phyloP scores from a whole-genome alignment of 1,284 basidiomycete genomes.

The Filobasidium uniguttulatum region DNA sequence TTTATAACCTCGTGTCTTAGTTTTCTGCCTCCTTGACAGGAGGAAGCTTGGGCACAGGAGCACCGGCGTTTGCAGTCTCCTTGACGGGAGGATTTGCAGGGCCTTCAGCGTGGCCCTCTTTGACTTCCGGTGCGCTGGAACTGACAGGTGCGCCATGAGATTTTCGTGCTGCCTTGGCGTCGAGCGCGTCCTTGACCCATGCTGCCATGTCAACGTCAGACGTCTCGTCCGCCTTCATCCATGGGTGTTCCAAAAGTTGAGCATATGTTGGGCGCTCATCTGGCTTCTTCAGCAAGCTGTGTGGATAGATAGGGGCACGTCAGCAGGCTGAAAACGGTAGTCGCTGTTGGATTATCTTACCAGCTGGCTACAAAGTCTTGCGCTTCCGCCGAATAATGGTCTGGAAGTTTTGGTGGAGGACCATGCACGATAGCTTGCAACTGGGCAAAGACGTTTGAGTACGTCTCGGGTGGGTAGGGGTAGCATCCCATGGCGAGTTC shows the following conservation, averaged over 20 bases:
- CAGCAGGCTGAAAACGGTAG: background rate
- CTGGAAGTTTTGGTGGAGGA: slow-evolving; percentile 71
- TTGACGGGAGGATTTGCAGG: background rate
- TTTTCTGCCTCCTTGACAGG: no score
- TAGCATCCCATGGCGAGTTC: slow-evolving; percentile 86
- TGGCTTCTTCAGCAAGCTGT: slow-evolving; percentile 63
- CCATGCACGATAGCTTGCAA: slow-evolving; percentile 92
- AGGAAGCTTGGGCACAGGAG: background rate
- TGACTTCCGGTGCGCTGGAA: slow-evolving; percentile 9
- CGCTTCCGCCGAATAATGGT: slow-evolving; percentile 37
- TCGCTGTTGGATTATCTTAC: slow-evolving; percentile 25
- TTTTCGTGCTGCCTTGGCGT: slow-evolving; percentile 33
- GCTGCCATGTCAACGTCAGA: slow-evolving; percentile 63
- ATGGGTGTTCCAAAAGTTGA: slow-evolving; percentile 65
- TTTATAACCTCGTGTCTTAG: no score
- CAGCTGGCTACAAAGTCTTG: slow-evolving; percentile 42
- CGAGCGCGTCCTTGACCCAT: slow-evolving; percentile 60
- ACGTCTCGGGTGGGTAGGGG: slow-evolving; percentile 97
- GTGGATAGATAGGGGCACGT: slow-evolving; percentile 38
- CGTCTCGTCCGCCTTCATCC: slow-evolving; percentile 46
- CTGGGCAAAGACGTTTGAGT: slow-evolving; percentile 91
- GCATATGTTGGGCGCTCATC: slow-evolving; percentile 67
- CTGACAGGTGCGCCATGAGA: slow-evolving; percentile 6
- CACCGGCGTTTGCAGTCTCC: background rate
- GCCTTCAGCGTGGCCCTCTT: slow-evolving; percentile 1